Percentiles rank a stretch among this genome's conserved stretches.
Conservation (phyloP, 192 early-diverging fungal genomes). For the Funneliformis mosseae region DNA sequence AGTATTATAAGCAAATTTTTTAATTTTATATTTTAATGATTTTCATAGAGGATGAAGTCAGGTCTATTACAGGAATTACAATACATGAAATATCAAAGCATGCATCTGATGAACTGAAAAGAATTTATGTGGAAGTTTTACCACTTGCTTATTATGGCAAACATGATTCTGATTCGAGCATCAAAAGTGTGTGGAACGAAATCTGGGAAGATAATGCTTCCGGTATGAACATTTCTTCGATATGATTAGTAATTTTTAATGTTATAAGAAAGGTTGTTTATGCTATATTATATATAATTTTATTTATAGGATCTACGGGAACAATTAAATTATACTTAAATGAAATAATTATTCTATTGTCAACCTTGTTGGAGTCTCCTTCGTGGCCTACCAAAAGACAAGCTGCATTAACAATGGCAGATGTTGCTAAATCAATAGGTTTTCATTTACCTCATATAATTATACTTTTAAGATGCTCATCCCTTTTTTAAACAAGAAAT, state of each 20-base stretch:
- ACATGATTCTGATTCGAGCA: constrained; percentile 58
- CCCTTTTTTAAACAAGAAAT: background rate
- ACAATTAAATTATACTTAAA: constrained; percentile 64
- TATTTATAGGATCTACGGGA: constrained; percentile 47
- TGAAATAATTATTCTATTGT: constrained; percentile 64
- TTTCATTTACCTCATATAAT: background rate
- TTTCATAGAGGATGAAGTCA: constrained; percentile 66
- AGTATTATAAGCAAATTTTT: background rate
- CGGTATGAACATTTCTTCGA: constrained; percentile 47
- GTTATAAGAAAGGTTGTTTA: background rate
- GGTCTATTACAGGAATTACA: constrained; percentile 67
- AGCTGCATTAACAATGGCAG: constrained; percentile 65
- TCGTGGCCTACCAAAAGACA: constrained; percentile 83
- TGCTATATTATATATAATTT: background rate
- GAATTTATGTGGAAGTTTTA: constrained; percentile 58
- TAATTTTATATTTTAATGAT: constrained; percentile 1
- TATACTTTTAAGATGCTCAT: background rate
- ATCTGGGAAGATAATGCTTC: constrained; percentile 78
- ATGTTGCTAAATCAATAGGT: constrained; percentile 59
- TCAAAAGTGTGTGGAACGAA: constrained; percentile 66
- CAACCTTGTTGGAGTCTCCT: constrained; percentile 56
- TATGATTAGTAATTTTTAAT: background rate
- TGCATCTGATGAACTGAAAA: constrained; percentile 60
- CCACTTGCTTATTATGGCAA: constrained; percentile 74
- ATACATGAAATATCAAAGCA: constrained; percentile 69